phyloP scores from a whole-genome alignment of 345 rosid genomes.

The Syzygium aromaticum region DNA sequence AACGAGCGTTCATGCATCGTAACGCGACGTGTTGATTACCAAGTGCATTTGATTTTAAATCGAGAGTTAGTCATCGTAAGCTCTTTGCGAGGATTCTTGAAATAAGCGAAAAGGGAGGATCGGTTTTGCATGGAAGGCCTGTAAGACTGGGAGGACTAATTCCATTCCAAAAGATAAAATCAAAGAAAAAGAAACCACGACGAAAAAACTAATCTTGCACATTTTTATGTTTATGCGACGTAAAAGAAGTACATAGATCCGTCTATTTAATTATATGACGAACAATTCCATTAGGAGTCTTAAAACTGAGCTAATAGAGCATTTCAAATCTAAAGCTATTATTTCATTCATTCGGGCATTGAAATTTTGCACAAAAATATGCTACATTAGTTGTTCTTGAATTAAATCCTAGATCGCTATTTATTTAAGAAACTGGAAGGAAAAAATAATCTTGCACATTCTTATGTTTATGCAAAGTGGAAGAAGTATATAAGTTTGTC shows the following conservation, averaged over 20 bases:
- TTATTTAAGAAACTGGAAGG: not conserved
- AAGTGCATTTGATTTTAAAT: not conserved
- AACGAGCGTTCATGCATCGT: rapidly evolving
- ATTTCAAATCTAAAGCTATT: too few relatives aligned
- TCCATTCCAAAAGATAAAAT: not conserved
- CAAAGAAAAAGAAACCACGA: not conserved
- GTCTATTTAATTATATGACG: not conserved
- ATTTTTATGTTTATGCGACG: not conserved
- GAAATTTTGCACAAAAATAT: too few relatives aligned
- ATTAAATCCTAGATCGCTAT: too few relatives aligned
- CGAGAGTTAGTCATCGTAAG: not conserved
- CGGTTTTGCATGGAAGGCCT: not conserved
- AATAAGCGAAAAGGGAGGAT: not conserved
- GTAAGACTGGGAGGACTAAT: not conserved
- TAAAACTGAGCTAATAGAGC: too few relatives aligned
- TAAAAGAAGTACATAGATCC: too few relatives aligned
- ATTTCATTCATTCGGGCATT: too few relatives aligned
- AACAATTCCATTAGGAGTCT: not conserved
- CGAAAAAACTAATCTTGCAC: not conserved
- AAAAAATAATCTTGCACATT: not conserved
- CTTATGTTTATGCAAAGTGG: rapidly evolving
- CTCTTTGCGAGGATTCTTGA: too few relatives aligned
- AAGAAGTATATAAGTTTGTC: too few relatives aligned
- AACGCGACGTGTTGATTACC: not conserved
- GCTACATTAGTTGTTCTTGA: too few relatives aligned